Base-by-base conservation (phyloP, 441 rosid species). In the Aleurites moluccanus region DNA sequence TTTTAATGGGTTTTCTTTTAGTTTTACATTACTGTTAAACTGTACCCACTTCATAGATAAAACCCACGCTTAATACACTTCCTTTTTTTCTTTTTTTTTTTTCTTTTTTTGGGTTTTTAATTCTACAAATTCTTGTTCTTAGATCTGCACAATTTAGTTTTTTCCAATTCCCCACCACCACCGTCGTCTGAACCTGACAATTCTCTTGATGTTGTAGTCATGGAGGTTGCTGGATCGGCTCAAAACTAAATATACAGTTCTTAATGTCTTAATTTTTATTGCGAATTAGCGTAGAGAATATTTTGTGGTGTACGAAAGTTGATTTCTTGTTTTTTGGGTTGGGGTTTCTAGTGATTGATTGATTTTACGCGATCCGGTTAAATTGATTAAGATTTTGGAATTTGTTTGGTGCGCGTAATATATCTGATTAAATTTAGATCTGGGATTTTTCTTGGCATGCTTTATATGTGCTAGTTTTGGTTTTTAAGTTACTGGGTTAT, bases 111-210 rank as follows among this genome's bases (percentile, higher is more conserved):
- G n/a, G n/a, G n/a, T n/a, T n/a, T n/a, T 62, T 53, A 16, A 23
- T 73, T 64, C 62, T 38, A 4, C 38, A 5, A 52, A 53, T 1
- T 20, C 18, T 55, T 20, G 18, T 55, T 30, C 38, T 50, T 49
- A 69, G 73, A 75, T 75, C 73, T 75, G 73, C 68, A 60, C 52
- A 67, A 67, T 27, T 64, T n/a, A n/a, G n/a, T n/a, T n/a, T n/a
- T n/a, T n/a, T n/a, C n/a, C n/a, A n/a, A n/a, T n/a, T n/a, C n/a
- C n/a, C n/a, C 52, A 13, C n/a, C 21, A 50, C 55, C 18, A 50
- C 6, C 7, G 11, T 6, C 62, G 11, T 52, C 50, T 42, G 23
- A 33, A 35, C 52, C 33, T 50, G n/a, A 33, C 10, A 38, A 59
- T 59, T 61, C 13, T 49, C 13, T 20, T 21, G 67, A 35, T 61